Evolutionary conservation across 108 stramenopile genomes (phyloP), one percentile per base, ranked within the genome.

Genomic region (Stephanodiscus minutulus): DNA sequence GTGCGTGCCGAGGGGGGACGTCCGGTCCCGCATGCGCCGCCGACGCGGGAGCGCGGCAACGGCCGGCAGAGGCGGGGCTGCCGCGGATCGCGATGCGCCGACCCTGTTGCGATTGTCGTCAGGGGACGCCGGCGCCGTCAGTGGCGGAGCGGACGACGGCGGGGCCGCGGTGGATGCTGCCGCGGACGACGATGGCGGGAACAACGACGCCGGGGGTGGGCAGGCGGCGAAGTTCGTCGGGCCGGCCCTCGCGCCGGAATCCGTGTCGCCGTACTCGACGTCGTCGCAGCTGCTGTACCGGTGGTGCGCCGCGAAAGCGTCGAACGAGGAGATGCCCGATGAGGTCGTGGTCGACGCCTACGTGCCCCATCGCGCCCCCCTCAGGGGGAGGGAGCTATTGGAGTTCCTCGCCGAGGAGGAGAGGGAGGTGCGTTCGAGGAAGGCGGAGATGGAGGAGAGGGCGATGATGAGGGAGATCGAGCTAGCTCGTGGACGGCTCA

Each of bases 401-500:
- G 67, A 57, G 31, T 96, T 96, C 64, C 64, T 89, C 22, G 90
- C 87, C 29, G 61, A 77, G 31, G 94, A 95, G 70, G 92, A 96
- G 64, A 68, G 82, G 43, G 80, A 86, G 21, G 70, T 85, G 11
- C 56, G 77, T 25, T 37, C 37, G 21, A 64, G 67, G 50, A 72
- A 81, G 44, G 81, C 82, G 49, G 79, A 81, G 49, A 83, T 85
- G 56, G 88, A 91, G 77, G 72, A 86, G 73, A 80, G 73, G 59
- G 94, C 91, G 12, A 90, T 95, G 87, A 76, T 91, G 68, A 85
- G 83, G 25, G 90, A 95, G 79, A 89, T 92, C 29, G 94, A 95
- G 74, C 53, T 87, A 31, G 91, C 91, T 33, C 86, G 89, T 68
- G 91, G 91, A 50, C 76, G 84, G 54, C 77, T 95, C 39, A 63